Conservation (phyloP, 163 green algal species). For the Volvox carteri region DNA sequence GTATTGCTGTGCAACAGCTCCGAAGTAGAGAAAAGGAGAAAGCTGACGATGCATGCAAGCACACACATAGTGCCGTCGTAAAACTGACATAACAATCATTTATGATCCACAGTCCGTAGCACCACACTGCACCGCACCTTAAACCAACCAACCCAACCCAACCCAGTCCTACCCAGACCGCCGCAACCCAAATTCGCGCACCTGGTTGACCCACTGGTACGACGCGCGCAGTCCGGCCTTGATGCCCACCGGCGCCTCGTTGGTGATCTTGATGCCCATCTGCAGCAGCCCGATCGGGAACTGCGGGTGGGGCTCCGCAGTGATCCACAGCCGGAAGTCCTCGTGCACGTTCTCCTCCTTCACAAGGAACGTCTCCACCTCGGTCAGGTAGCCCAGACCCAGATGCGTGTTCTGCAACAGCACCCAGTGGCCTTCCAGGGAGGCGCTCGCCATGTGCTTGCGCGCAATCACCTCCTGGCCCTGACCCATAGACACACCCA, state of each 20-base stretch:
- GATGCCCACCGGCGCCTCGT: slow-evolving; percentile 94
- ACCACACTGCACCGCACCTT: too few relatives aligned
- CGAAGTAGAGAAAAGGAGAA: too few relatives aligned
- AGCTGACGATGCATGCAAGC: too few relatives aligned
- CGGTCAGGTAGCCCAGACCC: slow-evolving; percentile 88
- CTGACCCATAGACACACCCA: slow-evolving; percentile 96
- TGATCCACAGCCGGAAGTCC: slow-evolving; percentile 97
- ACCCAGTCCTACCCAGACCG: too few relatives aligned
- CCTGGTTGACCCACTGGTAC: slow-evolving; percentile 91
- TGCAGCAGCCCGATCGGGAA: slow-evolving; percentile 97
- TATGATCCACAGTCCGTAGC: too few relatives aligned
- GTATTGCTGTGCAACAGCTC: too few relatives aligned
- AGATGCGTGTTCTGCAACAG: slow-evolving; percentile 98
- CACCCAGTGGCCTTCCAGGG: slow-evolving; percentile 93
- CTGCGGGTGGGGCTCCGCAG: slow-evolving; percentile 90
- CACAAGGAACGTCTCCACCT: slow-evolving; percentile 90
- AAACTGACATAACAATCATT: too few relatives aligned
- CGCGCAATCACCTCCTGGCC: slow-evolving; percentile 94
- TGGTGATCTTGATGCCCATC: slow-evolving; percentile 96
- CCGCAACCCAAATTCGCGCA: too few relatives aligned
- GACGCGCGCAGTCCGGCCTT: slow-evolving; percentile 88
- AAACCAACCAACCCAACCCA: too few relatives aligned
- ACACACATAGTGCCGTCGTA: too few relatives aligned
- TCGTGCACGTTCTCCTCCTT: slow-evolving; percentile 88
- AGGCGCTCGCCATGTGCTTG: slow-evolving; percentile 89